Evolutionary conservation across 2,329 filamentous ascomycete genomes (phyloP), one percentile per base, ranked within the genome.

Genomic region (Fusarium scirpi): DNA sequence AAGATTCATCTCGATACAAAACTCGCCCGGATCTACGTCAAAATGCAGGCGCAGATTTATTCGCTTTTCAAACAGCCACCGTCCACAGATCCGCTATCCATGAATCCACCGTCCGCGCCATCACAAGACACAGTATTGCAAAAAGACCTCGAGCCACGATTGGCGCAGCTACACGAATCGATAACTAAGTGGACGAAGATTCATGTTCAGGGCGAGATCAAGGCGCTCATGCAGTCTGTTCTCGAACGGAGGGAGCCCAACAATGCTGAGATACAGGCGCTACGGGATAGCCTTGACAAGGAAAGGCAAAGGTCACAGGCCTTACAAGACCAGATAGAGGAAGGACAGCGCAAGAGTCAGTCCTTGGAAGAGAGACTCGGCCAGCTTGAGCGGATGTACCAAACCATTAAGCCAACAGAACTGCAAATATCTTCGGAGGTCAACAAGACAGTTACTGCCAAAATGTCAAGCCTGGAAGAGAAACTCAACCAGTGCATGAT

Each of bases 381-480:
- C 8, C 56, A 41, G 11, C 67, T 82, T 9, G 74, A 77, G 43
- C 61, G 62, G 11, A 74, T 72, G 30, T 57, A 77, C 10, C 73
- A 78, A 11, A 67, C 77, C 4, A 41, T 54, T 30, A 34, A 59
- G 34, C 49, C 59, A 18, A 34, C 25, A 12, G 30, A 41, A 29
- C 38, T 44, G 16, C 61, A 30, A 32, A 44, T 47, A 22, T 51
- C 56, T 15, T 45, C 62, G 22, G 52, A 32, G 16, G 32, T 69
- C 9, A 24, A 67, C 27, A 32, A 54, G 12, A 58, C 70, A 38
- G 15, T 61, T 40, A 44, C 8, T 12, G 20, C 16, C 3, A 44
- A 47, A 13, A 16, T 53, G 20, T 20, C 38, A 15, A 52, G 25
- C 34, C 18, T 52, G 16, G 34, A 58, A 24, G 46, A 52, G 12